Conservation (phyloP, 2,329 filamentous ascomycete genomes). For the Botrytis fragariae region DNA sequence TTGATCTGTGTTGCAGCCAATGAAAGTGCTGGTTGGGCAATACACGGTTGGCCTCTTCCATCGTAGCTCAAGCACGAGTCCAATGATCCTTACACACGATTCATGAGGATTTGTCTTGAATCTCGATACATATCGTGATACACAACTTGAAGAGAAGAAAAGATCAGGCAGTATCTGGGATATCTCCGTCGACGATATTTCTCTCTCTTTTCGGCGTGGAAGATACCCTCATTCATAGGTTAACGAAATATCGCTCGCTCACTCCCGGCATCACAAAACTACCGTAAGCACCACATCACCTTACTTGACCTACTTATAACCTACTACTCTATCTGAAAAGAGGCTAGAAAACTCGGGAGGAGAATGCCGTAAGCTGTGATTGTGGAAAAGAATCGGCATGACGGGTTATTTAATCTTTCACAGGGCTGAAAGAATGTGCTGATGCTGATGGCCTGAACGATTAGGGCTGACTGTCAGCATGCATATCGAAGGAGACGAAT, state of each 20-base stretch:
- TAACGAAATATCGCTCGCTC: background rate
- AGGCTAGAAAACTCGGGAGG: background rate
- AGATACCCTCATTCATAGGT: background rate
- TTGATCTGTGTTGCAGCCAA: conserved; percentile 9
- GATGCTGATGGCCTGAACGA: conserved; percentile 1
- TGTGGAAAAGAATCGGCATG: background rate
- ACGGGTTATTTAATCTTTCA: background rate
- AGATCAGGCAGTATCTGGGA: background rate
- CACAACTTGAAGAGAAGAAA: background rate
- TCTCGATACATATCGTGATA: background rate
- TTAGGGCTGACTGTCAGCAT: conserved; percentile 26
- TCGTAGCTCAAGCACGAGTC: background rate
- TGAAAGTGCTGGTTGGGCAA: conserved; percentile 1
- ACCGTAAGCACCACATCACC: conserved; percentile 6
- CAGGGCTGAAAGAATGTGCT: conserved; percentile 17
- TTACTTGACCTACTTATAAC: background rate
- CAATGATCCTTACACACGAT: background rate
- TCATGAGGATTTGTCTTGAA: background rate
- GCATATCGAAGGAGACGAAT: conserved; percentile 3
- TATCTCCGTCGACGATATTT: background rate
- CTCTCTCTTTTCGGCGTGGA: background rate
- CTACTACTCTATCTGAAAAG: background rate
- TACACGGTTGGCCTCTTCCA: background rate
- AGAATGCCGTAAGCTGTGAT: background rate
- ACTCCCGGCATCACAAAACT: background rate